Conservation (phyloP, 2,329 filamentous ascomycete genomes). For the Aphanocladium album region DNA sequence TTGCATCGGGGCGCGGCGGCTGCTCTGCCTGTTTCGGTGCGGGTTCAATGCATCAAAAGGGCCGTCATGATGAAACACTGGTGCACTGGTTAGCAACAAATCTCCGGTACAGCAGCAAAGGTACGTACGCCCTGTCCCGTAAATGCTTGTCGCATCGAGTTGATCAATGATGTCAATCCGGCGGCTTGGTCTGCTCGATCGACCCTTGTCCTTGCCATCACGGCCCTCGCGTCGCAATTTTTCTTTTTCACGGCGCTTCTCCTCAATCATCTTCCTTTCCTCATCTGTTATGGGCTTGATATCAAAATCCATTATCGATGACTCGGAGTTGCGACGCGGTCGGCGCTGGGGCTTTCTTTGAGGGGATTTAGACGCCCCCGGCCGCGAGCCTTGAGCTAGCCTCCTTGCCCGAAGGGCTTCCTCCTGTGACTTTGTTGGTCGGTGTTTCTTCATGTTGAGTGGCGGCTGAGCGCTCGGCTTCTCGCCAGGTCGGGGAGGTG, state of each 20-base stretch:
- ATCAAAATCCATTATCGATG: slow-evolving; percentile 58
- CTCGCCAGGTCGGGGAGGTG: slow-evolving; percentile 14
- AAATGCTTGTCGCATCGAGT: slow-evolving; percentile 92
- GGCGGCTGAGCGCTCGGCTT: slow-evolving; percentile 1
- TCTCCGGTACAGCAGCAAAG: background rate
- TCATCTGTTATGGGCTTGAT: slow-evolving; percentile 57
- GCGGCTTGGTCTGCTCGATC: slow-evolving; percentile 41
- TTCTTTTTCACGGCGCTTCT: slow-evolving; percentile 15
- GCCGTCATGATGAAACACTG: slow-evolving; percentile 96
- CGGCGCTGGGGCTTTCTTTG: slow-evolving; percentile 42
- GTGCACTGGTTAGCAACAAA: slow-evolving; percentile 9
- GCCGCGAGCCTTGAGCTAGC: slow-evolving; percentile 20
- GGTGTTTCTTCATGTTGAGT: slow-evolving; percentile 38
- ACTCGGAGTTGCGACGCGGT: slow-evolving; percentile 72
- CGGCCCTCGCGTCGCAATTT: slow-evolving; percentile 38
- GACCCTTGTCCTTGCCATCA: slow-evolving; percentile 41
- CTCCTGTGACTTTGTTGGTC: slow-evolving; percentile 62
- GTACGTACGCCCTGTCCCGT: slow-evolving; percentile 78
- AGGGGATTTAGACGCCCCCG: slow-evolving; percentile 30
- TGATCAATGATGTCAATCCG: slow-evolving; percentile 91
- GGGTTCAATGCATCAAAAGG: slow-evolving; percentile 96
- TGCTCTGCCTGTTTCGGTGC: slow-evolving; percentile 81
- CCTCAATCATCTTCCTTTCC: slow-evolving; percentile 33
- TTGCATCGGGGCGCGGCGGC: slow-evolving; percentile 85
- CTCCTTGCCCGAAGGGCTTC: slow-evolving; percentile 49